A percentile compares a stretch with the other conserved stretches of the same genome.
Evolutionary conservation across 2,329 filamentous ascomycete genomes (phyloP).

Genomic region (Ambrosiella beaveri): DNA sequence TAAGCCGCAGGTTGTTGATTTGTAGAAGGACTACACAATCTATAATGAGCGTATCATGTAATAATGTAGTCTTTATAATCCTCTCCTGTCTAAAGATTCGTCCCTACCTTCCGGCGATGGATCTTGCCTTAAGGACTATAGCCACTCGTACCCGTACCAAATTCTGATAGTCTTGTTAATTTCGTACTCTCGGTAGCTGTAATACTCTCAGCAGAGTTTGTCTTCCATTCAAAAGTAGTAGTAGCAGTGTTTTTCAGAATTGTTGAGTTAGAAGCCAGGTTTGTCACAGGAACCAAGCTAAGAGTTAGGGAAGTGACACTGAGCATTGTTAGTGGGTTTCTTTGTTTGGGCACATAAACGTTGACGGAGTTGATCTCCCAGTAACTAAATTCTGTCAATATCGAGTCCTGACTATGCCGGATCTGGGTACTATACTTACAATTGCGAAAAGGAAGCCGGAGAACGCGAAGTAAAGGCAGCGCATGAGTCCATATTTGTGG

Average conservation of each 20-base stretch:
- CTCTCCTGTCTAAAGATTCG: neutral
- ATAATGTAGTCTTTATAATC: neutral
- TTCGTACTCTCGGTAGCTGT: neutral
- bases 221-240: slow-evolving; percentile 3
- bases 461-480: slow-evolving; percentile 21
- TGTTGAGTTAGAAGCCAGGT: neutral
- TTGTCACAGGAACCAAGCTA: slow-evolving; percentile 4
- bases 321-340: slow-evolving; percentile 3
- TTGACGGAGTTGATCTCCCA: slow-evolving; percentile 41
- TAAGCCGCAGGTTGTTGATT: slow-evolving; percentile 19
- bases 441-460: slow-evolving; percentile 3
- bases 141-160: neutral
- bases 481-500: slow-evolving; percentile 25
- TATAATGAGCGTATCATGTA: neutral
- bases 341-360: slow-evolving; percentile 21
- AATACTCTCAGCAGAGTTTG: neutral
- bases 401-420: neutral
- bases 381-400: slow-evolving; percentile 18
- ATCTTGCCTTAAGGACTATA: neutral
- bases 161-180: neutral
- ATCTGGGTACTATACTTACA: slow-evolving; percentile 4
- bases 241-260: slow-evolving; percentile 4
- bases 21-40: neutral
- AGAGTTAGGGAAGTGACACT: neutral
- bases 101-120: neutral